Conservation (phyloP, 257 asterid genomes). For the Nicotiana sylvestris region DNA sequence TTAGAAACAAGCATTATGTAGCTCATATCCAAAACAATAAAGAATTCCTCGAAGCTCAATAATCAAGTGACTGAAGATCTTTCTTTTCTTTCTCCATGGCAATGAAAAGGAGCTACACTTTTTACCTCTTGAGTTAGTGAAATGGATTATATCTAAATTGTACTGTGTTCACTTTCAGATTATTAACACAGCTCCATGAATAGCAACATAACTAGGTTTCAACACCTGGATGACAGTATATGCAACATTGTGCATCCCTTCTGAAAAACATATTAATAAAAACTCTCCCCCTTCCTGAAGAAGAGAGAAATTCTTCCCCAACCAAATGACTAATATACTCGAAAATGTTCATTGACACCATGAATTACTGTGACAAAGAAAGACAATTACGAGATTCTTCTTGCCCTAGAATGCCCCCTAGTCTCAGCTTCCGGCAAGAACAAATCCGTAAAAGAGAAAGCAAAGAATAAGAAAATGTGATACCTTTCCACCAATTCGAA, state of each 20-base stretch:
- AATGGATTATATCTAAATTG: neutral
- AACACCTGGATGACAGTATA: neutral
- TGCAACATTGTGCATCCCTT: neutral
- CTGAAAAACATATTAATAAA: neutral
- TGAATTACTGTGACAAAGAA: neutral
- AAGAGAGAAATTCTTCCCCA: neutral
- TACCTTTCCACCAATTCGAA: slow-evolving; percentile 21
- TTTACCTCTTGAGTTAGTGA: slow-evolving; percentile 1
- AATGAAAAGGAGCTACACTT: neutral
- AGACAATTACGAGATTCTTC: neutral
- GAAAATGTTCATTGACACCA: neutral
- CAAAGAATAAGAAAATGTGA: slow-evolving; percentile 33
- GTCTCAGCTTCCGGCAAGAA: neutral
- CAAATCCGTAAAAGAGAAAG: neutral
- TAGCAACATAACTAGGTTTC: neutral
- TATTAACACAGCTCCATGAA: neutral
- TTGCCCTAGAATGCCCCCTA: neutral
- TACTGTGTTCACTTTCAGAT: neutral
- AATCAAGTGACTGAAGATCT: neutral
- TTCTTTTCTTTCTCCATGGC: neutral
- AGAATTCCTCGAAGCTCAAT: neutral
- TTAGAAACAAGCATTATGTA: neutral
- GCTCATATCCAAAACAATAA: neutral
- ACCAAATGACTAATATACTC: neutral
- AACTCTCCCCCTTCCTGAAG: neutral